A percentile compares a stretch with the other conserved stretches of the same genome.
These are phyloP conservation scores for Ogataea naganishii DNA, from an alignment of 805 yeast species.

Conservation along the genomic window DNA sequence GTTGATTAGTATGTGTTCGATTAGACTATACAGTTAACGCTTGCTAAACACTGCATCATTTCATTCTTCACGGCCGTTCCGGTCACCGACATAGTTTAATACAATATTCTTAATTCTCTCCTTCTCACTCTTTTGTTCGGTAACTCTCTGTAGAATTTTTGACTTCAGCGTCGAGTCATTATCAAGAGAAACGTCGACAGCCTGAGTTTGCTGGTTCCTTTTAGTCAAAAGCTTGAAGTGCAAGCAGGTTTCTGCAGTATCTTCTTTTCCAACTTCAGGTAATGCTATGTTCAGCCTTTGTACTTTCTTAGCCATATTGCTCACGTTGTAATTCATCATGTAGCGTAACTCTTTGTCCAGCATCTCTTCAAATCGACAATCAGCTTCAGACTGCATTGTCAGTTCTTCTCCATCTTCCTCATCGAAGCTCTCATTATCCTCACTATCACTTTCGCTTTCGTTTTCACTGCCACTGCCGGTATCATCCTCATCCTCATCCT, in stretches of 20 bases:
- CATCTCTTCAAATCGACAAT: slow-evolving; percentile 33
- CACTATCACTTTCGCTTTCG: slow-evolving; percentile 18
- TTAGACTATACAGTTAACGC: too few relatives aligned
- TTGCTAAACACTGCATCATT: slow-evolving; percentile 3
- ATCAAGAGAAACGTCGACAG: too few relatives aligned
- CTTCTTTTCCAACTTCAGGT: too few relatives aligned
- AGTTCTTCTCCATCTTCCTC: slow-evolving; percentile 17
- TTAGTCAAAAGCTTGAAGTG: too few relatives aligned
- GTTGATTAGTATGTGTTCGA: slow-evolving; percentile 37
- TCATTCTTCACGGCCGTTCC: not conserved
- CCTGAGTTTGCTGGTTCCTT: too few relatives aligned
- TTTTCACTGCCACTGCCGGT: slow-evolving; percentile 15
- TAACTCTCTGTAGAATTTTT: too few relatives aligned
- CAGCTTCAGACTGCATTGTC: slow-evolving; percentile 1
- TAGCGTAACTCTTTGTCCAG: slow-evolving; percentile 49
- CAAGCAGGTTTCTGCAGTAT: too few relatives aligned
- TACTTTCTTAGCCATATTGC: too few relatives aligned
- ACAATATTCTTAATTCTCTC: slow-evolving; percentile 51
- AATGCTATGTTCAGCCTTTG: too few relatives aligned
- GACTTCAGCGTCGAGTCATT: too few relatives aligned
- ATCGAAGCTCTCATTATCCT: slow-evolving; percentile 19
- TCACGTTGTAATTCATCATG: slow-evolving; percentile 45
- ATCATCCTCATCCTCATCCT: slow-evolving; percentile 10
- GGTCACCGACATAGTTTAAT: slow-evolving; percentile 24
- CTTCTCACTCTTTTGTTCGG: slow-evolving; percentile 42